Conservation (phyloP, 2,329 filamentous ascomycete species). For the Alternaria ethzedia region DNA sequence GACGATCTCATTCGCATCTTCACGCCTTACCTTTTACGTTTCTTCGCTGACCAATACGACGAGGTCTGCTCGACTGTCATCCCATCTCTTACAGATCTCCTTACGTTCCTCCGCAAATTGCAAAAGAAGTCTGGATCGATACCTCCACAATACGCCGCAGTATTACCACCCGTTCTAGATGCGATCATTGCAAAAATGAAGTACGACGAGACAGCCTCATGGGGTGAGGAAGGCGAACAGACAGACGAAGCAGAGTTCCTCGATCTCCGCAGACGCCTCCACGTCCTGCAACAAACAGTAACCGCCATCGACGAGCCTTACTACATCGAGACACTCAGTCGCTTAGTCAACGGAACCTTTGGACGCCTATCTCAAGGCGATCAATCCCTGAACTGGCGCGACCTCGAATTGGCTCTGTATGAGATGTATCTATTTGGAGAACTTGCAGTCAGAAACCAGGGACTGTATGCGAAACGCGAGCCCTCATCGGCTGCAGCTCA, state of each 20-base stretch:
- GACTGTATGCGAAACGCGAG: slow-evolving; percentile 83
- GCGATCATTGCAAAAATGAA: slow-evolving; percentile 96
- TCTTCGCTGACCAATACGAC: slow-evolving; percentile 98
- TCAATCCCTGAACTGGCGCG: slow-evolving; percentile 87
- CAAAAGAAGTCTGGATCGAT: slow-evolving; percentile 67
- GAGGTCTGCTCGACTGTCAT: slow-evolving; percentile 97
- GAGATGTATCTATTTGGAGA: slow-evolving; percentile 98
- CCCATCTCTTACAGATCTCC: slow-evolving; percentile 86
- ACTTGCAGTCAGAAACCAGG: slow-evolving; percentile 85
- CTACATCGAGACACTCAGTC: slow-evolving; percentile 87
- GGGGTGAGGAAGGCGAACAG: slow-evolving; percentile 93
- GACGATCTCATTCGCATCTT: slow-evolving; percentile 84
- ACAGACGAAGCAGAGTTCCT: slow-evolving; percentile 98
- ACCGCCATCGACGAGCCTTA: slow-evolving; percentile 86
- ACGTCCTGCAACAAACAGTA: slow-evolving; percentile 90
- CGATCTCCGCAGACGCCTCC: slow-evolving; percentile 86
- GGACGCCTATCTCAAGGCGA: slow-evolving; percentile 73
- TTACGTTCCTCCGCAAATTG: slow-evolving; percentile 87
- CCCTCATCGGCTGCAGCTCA: slow-evolving; percentile 81
- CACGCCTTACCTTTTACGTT: slow-evolving; percentile 84
- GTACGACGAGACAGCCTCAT: slow-evolving; percentile 91
- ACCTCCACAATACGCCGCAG: slow-evolving; percentile 76
- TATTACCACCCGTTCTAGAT: slow-evolving; percentile 86
- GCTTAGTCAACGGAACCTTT: slow-evolving; percentile 87
- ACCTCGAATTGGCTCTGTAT: slow-evolving; percentile 89